These are phyloP conservation scores for Kregervanrija delftensis DNA, from an alignment of 805 yeast species.

Conservation along the genomic window DNA sequence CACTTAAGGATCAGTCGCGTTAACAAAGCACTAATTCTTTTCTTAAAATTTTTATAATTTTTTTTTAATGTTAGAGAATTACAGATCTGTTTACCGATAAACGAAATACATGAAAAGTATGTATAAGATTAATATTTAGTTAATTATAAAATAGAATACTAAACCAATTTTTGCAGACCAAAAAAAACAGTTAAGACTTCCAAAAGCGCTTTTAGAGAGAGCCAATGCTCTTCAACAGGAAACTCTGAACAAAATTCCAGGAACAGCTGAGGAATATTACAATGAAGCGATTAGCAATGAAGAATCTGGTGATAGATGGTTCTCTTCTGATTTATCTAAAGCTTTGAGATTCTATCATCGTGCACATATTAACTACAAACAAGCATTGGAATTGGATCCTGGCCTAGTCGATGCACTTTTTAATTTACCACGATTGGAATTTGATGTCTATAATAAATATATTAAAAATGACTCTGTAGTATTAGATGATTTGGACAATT, in stretches of 20 bases:
- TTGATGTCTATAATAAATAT: conserved; percentile 49
- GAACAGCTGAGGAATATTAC: conserved; percentile 46
- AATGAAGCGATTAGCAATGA: conserved; percentile 54
- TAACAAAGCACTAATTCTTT: too few relatives aligned
- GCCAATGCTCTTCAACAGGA: conserved; percentile 2
- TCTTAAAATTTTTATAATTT: too few relatives aligned
- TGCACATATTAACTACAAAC: conserved; percentile 40
- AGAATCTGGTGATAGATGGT: conserved; percentile 74
- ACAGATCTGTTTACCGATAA: too few relatives aligned
- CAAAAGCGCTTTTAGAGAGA: conserved; percentile 10
- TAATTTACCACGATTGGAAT: conserved; percentile 52
- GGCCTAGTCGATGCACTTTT: conserved; percentile 42
- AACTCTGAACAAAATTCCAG: conserved; percentile 17
- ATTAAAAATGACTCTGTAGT: conserved; percentile 40
- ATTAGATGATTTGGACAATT: conserved; percentile 25
- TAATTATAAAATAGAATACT: neutral
- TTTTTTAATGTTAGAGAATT: too few relatives aligned
- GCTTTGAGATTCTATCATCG: conserved; percentile 58
- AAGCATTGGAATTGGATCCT: conserved; percentile 26
- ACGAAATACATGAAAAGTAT: too few relatives aligned
- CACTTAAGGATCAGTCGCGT: too few relatives aligned
- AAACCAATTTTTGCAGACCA: neutral
- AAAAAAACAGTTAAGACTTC: conserved; percentile 10
- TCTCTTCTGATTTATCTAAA: conserved; percentile 57
- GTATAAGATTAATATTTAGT: neutral